Evolutionary conservation across 352 stramenopile species (phyloP).

Genomic region (Pythium apleroticum): DNA sequence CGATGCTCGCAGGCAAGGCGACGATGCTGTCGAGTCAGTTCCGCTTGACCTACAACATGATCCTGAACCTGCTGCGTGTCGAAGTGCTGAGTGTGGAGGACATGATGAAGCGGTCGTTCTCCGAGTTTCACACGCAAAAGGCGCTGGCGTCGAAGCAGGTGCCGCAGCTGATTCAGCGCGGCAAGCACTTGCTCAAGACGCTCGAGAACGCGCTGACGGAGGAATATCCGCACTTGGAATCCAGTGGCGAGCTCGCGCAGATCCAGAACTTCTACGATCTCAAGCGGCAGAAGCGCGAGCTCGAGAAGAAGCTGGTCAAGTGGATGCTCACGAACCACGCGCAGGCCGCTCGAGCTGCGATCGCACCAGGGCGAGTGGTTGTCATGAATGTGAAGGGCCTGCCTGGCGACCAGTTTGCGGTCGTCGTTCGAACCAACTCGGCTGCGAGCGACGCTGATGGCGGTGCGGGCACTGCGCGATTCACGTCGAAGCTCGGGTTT

Average conservation of each 20-base stretch:
- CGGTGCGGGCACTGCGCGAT: slow-evolving; percentile 24
- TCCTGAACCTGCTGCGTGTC: slow-evolving; percentile 94
- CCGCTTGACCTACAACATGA: slow-evolving; percentile 98
- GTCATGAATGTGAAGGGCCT: slow-evolving; percentile 70
- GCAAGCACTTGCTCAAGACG: slow-evolving; percentile 47
- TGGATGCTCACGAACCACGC: slow-evolving; percentile 72
- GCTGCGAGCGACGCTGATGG: slow-evolving; percentile 19
- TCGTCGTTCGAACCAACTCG: slow-evolving; percentile 59
- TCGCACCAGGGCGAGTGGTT: slow-evolving; percentile 60
- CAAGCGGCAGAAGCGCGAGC: slow-evolving; percentile 63
- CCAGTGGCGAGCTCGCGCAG: slow-evolving; percentile 51
- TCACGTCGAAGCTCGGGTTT: slow-evolving; percentile 49
- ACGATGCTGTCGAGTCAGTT: slow-evolving; percentile 97
- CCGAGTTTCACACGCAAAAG: slow-evolving; percentile 95
- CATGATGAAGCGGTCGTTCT: slow-evolving; percentile 98
- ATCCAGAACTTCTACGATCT: slow-evolving; percentile 73
- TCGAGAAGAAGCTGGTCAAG: slow-evolving; percentile 71
- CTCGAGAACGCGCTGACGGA: slow-evolving; percentile 50
- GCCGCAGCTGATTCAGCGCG: slow-evolving; percentile 69
- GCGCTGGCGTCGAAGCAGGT: slow-evolving; percentile 77
- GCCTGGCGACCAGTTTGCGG: slow-evolving; percentile 49
- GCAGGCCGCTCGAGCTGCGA: slow-evolving; percentile 56
- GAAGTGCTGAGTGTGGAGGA: slow-evolving; percentile 89
- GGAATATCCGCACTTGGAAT: slow-evolving; percentile 64
- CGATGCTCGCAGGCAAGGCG: slow-evolving; percentile 95